Conservation (phyloP, 345 rosid species). For the Hibiscus trionum region DNA sequence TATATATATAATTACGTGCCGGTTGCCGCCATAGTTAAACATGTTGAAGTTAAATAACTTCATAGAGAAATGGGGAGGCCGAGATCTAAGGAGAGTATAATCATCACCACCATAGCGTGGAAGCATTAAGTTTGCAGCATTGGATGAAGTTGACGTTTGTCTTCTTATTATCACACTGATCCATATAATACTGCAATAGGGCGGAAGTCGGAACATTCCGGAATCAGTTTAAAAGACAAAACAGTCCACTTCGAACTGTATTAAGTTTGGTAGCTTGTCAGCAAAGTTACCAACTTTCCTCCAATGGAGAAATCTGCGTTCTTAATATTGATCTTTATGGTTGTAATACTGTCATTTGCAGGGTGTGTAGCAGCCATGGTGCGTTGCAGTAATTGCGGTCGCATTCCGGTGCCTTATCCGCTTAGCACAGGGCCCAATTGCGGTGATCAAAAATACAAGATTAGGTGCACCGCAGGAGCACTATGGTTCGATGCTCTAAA, state of each 20-base stretch:
- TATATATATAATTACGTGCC: no score
- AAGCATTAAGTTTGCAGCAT: conserved; percentile 6
- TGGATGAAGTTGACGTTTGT: neutral
- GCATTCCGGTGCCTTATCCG: conserved; percentile 31
- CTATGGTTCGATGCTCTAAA: conserved; percentile 35
- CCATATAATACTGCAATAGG: neutral
- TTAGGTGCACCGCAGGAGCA: conserved; percentile 32
- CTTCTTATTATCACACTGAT: neutral
- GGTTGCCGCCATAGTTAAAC: neutral
- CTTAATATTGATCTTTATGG: neutral
- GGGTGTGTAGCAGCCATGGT: neutral
- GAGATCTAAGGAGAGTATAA: neutral
- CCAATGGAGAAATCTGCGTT: conserved; percentile 9
- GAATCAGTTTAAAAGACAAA: conserved; percentile 6
- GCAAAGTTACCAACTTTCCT: neutral
- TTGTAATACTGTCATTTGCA: neutral
- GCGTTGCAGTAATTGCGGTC: conserved; percentile 24
- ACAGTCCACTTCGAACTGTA: neutral
- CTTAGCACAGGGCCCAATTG: conserved; percentile 29
- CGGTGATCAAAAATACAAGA: conserved; percentile 33
- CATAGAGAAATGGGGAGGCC: neutral
- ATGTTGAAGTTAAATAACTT: neutral
- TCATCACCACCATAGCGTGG: neutral
- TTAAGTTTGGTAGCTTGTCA: neutral
- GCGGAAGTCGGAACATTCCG: neutral